Conservation (phyloP, 345 rosid genomes). For the Reutealis trisperma region DNA sequence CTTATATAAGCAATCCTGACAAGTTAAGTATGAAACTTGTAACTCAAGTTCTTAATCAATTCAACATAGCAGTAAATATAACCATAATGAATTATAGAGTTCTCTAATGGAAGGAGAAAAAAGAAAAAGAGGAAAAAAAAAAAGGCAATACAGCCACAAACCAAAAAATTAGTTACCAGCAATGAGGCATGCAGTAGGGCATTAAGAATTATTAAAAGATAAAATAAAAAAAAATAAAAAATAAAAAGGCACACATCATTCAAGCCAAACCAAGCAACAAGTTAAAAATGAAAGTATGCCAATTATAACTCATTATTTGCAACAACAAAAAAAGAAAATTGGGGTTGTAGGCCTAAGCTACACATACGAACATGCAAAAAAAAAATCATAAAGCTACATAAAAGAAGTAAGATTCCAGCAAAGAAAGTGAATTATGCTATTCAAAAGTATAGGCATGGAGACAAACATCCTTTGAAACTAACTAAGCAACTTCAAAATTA, state of each 20-base stretch:
- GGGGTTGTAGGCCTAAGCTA: not conserved
- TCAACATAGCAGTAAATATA: not conserved
- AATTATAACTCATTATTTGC: not conserved
- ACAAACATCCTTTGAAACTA: not conserved
- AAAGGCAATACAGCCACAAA: too few species aligned
- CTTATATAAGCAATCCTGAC: not conserved
- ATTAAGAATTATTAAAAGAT: not conserved
- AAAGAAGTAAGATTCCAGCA: not conserved
- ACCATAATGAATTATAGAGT: not conserved
- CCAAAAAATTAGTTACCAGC: not conserved
- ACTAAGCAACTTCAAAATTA: not conserved
- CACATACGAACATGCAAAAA: not conserved
- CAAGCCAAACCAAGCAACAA: constrained; percentile 1
- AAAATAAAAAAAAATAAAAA: too few species aligned
- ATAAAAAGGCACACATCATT: not conserved
- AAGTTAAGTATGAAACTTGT: not conserved
- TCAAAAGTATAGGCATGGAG: not conserved
- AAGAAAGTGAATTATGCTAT: not conserved
- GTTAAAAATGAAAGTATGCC: not conserved
- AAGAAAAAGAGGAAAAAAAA: not conserved
- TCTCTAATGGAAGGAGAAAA: not conserved
- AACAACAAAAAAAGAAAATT: not conserved
- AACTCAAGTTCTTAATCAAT: not conserved
- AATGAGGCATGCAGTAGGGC: not conserved
- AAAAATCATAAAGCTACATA: not conserved